Evolutionary conservation across 495 filamentous ascomycete species (phyloP).

Genomic region (Hyphodiscus hymeniophilus): DNA sequence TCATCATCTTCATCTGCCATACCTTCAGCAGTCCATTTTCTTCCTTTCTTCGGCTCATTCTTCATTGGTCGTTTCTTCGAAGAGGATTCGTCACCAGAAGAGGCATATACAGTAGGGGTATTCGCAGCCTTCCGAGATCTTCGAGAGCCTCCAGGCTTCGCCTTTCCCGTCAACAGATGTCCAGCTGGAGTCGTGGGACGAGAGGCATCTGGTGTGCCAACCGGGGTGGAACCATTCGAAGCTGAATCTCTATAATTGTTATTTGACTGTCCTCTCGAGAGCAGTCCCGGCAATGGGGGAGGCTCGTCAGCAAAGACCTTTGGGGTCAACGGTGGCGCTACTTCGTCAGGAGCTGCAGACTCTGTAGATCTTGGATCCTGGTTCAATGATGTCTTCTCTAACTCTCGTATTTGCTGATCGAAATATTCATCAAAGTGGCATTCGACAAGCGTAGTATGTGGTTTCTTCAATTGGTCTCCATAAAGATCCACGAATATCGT

Average conservation of each 20-base stretch:
- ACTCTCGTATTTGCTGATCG: slow-evolving; percentile 79
- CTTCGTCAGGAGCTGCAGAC: slow-evolving; percentile 32
- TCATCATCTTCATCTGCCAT: slow-evolving; percentile 80
- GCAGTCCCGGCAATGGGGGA: slow-evolving; percentile 34
- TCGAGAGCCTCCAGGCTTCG: slow-evolving; percentile 65
- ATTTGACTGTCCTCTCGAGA: slow-evolving; percentile 32
- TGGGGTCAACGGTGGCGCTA: slow-evolving; percentile 33
- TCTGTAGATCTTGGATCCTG: slow-evolving; percentile 25
- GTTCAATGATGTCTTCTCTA: slow-evolving; percentile 48
- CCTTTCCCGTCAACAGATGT: slow-evolving; percentile 64
- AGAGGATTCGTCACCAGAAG: slow-evolving; percentile 77
- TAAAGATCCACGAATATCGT: slow-evolving; percentile 86
- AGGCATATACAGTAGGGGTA: slow-evolving; percentile 54
- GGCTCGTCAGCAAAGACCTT: slow-evolving; percentile 34
- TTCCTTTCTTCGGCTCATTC: slow-evolving; percentile 69
- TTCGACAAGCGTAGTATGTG: slow-evolving; percentile 66
- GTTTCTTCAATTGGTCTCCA: slow-evolving; percentile 74
- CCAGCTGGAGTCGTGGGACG: slow-evolving; percentile 65
- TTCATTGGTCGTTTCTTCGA: slow-evolving; percentile 37
- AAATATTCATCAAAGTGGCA: slow-evolving; percentile 89
- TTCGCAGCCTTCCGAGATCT: slow-evolving; percentile 70
- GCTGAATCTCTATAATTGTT: slow-evolving; percentile 32
- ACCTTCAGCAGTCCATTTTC: slow-evolving; percentile 88
- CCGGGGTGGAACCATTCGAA: slow-evolving; percentile 54
- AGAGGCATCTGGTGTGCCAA: slow-evolving; percentile 67